A percentile compares a stretch with the other conserved stretches of the same genome.
These are phyloP conservation scores for Alternaria arborescens DNA, from an alignment of 2,329 filamentous ascomycete species.

Conservation along the genomic window DNA sequence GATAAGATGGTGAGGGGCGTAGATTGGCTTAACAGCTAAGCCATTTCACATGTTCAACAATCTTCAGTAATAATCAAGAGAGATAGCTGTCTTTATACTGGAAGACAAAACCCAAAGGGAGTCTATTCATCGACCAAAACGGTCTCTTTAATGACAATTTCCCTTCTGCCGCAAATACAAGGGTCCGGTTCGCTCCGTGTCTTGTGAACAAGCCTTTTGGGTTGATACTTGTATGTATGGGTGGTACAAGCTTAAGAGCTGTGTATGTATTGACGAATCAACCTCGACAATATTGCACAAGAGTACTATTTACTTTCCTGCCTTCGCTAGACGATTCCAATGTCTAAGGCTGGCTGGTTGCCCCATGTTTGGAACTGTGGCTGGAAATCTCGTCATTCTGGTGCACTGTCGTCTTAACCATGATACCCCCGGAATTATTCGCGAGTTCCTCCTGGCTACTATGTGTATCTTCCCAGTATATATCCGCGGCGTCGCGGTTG, in stretches of 20 bases:
- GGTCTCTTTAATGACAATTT: background rate
- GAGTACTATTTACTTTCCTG: background rate
- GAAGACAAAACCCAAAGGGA: background rate
- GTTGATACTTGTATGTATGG: background rate
- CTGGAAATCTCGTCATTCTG: slow-evolving; percentile 59
- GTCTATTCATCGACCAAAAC: background rate
- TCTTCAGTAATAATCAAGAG: background rate
- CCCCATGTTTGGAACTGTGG: too few species aligned
- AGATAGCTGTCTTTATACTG: too few species aligned
- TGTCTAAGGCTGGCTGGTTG: too few species aligned
- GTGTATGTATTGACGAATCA: background rate
- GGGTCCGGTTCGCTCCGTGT: background rate
- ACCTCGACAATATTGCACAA: background rate
- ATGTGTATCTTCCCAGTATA: slow-evolving; percentile 14
- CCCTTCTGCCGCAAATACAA: background rate
- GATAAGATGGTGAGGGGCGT: slow-evolving; percentile 29
- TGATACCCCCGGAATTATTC: slow-evolving; percentile 9
- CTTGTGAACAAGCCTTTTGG: background rate
- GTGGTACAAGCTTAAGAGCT: background rate
- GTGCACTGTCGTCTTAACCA: slow-evolving; percentile 19
- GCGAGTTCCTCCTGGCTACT: slow-evolving; percentile 26
- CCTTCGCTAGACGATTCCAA: too few species aligned
- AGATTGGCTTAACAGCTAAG: slow-evolving; percentile 27
- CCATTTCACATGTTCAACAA: background rate
- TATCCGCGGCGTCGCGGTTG: background rate